Base-by-base conservation (phyloP, 768 basidiomycete species). In the Termitomyces sp. region DNA sequence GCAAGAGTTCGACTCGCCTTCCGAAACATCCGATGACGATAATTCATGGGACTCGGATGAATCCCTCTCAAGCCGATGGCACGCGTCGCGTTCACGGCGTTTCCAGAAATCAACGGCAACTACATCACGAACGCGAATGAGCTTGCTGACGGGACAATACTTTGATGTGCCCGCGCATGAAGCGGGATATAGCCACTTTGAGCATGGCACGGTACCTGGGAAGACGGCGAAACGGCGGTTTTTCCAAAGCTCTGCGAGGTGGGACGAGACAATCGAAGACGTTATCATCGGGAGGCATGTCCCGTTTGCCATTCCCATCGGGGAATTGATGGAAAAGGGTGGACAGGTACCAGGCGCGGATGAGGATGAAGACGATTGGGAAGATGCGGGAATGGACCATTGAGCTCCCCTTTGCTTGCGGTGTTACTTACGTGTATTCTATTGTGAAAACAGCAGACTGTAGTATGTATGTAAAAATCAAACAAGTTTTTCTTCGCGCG, bases 101-200 rank as follows among this genome's bases (percentile, higher is more conserved):
- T 29, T 53, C 60, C 20, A 37, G 68, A 36, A 59, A 64, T 61
- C 56, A 53, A 64, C 20, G 61, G 60, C 37, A 63, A 59, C 29
- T 18, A 27, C 37, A 47, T 63, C 60, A 61, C 77, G 77, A 60
- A 82, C 81, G 58, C 81, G 84, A 55, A 89, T 90, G 85, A 88
- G 86, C 61, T 74, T 89, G 39, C 57, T 86, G 51, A 87, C 86
- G 18, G 82, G 82, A 57, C 77, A 82, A 57, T 85, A 81, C 61
- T 75, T 81, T 56, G 81, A 85, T 51, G 73, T 79, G 0, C 79
- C 81, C 0, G 58, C 63, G 8, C 73, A 79, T 5, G 81, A 79
- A 53, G 69, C 76, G 37, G 75, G 74, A 46, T 76, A 70, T 56
- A 73, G 72, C 27, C 76, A 80, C 59, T 77, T 72, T 48, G 77